phyloP scores from a whole-genome alignment of 2,329 filamentous ascomycete genomes.

The Ascochyta lentis region DNA sequence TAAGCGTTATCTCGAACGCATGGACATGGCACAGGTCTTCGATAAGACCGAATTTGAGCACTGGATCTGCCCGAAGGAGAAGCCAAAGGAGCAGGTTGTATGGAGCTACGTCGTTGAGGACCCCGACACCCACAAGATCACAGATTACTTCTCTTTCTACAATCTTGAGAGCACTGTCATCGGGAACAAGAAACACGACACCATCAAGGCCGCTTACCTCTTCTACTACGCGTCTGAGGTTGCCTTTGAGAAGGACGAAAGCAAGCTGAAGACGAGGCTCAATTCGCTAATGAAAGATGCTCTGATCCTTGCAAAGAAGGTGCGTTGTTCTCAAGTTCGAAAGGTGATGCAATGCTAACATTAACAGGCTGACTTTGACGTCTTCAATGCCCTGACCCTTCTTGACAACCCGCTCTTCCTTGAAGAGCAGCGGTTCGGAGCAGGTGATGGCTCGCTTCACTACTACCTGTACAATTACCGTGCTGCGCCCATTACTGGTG shows the following conservation, averaged over 20 bases:
- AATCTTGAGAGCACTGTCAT: conserved; percentile 92
- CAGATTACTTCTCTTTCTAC: conserved; percentile 98
- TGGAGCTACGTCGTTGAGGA: conserved; percentile 91
- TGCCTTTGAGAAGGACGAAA: conserved; percentile 66
- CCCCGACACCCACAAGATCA: conserved; percentile 75
- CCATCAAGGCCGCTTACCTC: conserved; percentile 88
- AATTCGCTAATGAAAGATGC: conserved; percentile 84
- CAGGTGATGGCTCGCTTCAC: conserved; percentile 91
- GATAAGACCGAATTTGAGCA: conserved; percentile 81
- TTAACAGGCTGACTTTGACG: conserved; percentile 76
- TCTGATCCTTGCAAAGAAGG: conserved; percentile 83
- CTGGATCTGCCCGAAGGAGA: conserved; percentile 77
- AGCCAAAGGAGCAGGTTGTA: conserved; percentile 72
- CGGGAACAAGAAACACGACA: conserved; percentile 75
- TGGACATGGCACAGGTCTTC: conserved; percentile 85
- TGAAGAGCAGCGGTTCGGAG: conserved; percentile 91
- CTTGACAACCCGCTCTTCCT: conserved; percentile 95
- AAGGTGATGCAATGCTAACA: conserved; percentile 10
- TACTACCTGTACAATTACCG: conserved; percentile 99
- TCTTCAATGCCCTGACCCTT: conserved; percentile 93
- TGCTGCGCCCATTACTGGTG: conserved; percentile 82
- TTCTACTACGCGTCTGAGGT: conserved; percentile 94
- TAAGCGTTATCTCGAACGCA: conserved; percentile 77
- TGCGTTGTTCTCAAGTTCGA: conserved; percentile 34
- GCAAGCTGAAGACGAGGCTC: conserved; percentile 76